Evolutionary conservation across 176 grass and related monocot species (phyloP).

Genomic region (Triticum timopheevii): DNA sequence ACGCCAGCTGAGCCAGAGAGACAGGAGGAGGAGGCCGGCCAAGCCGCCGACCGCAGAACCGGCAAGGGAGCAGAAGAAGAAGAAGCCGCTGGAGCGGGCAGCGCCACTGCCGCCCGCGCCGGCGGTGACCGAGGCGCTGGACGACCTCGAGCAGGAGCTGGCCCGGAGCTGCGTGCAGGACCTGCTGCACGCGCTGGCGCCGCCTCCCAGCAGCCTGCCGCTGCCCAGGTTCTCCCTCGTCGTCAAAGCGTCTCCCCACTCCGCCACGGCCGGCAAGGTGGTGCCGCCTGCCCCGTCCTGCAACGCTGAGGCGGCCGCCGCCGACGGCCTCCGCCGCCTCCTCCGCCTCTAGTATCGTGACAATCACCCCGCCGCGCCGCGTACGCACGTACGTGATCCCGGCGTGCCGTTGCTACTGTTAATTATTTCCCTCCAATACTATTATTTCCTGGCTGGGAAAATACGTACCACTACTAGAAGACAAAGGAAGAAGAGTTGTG

Average conservation of each 20-base stretch:
- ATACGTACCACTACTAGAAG: slow-evolving; percentile 4
- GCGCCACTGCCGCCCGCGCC: slow-evolving; percentile 41
- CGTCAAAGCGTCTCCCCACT: neutral
- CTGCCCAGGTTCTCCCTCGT: slow-evolving; percentile 61
- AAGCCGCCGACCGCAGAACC: slow-evolving; percentile 33
- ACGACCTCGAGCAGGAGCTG: slow-evolving; percentile 58
- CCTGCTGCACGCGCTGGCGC: slow-evolving; percentile 53
- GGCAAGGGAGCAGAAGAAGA: slow-evolving; percentile 23
- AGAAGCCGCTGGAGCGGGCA: slow-evolving; percentile 54
- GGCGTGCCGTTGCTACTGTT: neutral
- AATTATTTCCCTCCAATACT: slow-evolving; percentile 46
- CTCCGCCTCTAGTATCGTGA: slow-evolving; percentile 41
- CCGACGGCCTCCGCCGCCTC: slow-evolving; percentile 32
- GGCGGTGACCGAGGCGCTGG: slow-evolving; percentile 38
- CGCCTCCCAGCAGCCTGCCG: slow-evolving; percentile 68
- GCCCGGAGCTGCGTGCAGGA: slow-evolving; percentile 45
- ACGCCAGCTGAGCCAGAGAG: slow-evolving; percentile 21
- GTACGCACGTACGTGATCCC: neutral
- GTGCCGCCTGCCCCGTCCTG: slow-evolving; percentile 18
- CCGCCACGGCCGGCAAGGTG: neutral
- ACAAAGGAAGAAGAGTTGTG: slow-evolving; percentile 27
- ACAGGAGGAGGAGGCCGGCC: slow-evolving; percentile 40
- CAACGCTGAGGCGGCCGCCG: slow-evolving; percentile 38
- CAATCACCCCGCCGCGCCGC: neutral
- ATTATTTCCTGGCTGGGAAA: slow-evolving; percentile 52